Conservation (phyloP, 2,329 filamentous ascomycete species). For the Furcasterigmium furcatum region DNA sequence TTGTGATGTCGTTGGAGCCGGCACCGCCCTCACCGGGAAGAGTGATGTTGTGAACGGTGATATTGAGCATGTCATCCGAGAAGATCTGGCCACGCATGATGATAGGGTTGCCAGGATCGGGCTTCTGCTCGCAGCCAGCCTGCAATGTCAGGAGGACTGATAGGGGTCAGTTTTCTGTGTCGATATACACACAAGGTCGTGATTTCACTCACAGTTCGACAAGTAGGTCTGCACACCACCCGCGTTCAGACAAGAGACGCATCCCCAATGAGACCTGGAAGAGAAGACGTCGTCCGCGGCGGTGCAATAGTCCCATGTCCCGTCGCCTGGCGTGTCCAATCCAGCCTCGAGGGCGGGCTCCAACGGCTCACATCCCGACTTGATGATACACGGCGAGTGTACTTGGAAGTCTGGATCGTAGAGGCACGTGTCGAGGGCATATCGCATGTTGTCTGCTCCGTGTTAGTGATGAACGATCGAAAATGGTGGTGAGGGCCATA, state of each 20-base stretch:
- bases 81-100: conserved; percentile 42
- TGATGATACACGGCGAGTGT: conserved; percentile 39
- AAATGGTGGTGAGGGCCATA: conserved; percentile 22
- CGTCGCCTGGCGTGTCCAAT: conserved; percentile 17
- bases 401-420: conserved; percentile 27
- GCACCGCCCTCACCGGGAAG: conserved; percentile 19
- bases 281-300: conserved; percentile 30
- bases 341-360: conserved; percentile 31
- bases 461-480: background rate
- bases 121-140: conserved; percentile 44
- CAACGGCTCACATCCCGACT: conserved; percentile 36
- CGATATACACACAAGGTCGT: background rate
- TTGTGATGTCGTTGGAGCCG: conserved; percentile 30
- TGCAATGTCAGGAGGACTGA: conserved; percentile 44
- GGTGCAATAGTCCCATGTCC: conserved; percentile 36
- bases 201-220: conserved; percentile 43
- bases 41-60: conserved; percentile 28
- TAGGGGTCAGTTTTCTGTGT: conserved; percentile 5
- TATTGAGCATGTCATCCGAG: conserved; percentile 28
- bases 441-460: conserved; percentile 45
- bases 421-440: conserved; percentile 43
- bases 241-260: conserved; percentile 38
- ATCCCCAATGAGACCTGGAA: conserved; percentile 26
- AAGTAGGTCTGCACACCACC: conserved; percentile 37
- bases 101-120: conserved; percentile 30